Conservation (phyloP, 2,329 filamentous ascomycete species). For the Juglanconis juglandina region DNA sequence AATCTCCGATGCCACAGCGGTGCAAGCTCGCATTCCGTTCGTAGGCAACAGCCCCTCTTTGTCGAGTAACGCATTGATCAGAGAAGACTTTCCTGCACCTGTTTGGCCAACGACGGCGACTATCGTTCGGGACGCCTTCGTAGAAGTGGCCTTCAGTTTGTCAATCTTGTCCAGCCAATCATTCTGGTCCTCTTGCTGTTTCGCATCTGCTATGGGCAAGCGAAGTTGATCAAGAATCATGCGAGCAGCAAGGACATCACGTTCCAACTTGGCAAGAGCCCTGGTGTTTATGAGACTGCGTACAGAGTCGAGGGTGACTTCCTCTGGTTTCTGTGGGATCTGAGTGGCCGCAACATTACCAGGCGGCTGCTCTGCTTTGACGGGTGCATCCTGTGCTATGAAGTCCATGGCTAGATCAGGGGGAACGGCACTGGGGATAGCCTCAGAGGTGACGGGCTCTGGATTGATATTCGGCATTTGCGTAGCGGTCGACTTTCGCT, state of each 20-base stretch:
- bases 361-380: neutral
- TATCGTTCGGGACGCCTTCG: conserved; percentile 35
- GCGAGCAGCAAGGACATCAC: neutral
- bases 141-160: conserved; percentile 35
- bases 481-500: neutral
- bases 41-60: conserved; percentile 48
- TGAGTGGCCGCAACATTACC: neutral
- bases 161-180: conserved; percentile 31
- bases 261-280: conserved; percentile 4
- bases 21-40: conserved; percentile 57
- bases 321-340: neutral
- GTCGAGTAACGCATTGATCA: conserved; percentile 62
- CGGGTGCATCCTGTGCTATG: neutral
- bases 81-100: conserved; percentile 58
- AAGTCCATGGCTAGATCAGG: neutral
- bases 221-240: neutral
- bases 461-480: neutral
- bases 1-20: conserved; percentile 57
- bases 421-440: neutral
- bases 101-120: conserved; percentile 61
- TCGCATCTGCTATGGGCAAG: conserved; percentile 11
- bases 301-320: conserved; percentile 1
- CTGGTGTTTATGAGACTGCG: neutral
- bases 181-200: conserved; percentile 16
- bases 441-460: neutral